Base-by-base conservation (phyloP, 2,329 filamentous ascomycete genomes). In the Colletotrichum sp. region DNA sequence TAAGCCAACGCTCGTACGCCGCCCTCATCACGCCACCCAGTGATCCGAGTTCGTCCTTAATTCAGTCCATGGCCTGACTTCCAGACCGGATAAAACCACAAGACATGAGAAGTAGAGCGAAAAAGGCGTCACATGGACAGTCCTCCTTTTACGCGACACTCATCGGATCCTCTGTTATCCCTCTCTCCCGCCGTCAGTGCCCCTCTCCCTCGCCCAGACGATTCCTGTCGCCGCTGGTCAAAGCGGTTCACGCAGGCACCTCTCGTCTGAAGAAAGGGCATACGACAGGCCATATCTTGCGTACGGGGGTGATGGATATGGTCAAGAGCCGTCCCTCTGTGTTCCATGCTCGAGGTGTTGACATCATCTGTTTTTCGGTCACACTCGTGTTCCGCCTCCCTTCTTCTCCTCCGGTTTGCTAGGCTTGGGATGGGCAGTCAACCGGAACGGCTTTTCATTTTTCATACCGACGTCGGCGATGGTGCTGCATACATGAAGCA, bases 341-440 rank as follows among this genome's bases (percentile, higher is more conserved):
- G 10, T 49, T 52, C 1, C 44, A 21, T 52, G 10, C 3, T 52
- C 6, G n/a, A 52, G 44, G 44, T 13, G 44, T 52, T 52, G 44
- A 13, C 44, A 52, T 52, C 44, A 52, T 52, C 44, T 0, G 10
- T 21, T 52, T 24, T 0, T 52, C 44, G 44, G 44, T 21, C 44
- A 24, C 0, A 4, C 12, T 52, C 0, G 44, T 18, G 0, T 21
- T 13, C 44, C 3, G 9, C 18, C 39, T 12, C 18, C 10, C 10
- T 44, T 18, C 18, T 6, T 3, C 39, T 9, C 39, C 39, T 24
- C 24, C 24, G 1, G 18, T n/a, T 12, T n/a, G n/a, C n/a, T n/a
- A n/a, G n/a, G n/a, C n/a, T n/a, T n/a, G n/a, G n/a, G n/a, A n/a
- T n/a, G n/a, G n/a, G n/a, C n/a, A n/a, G 44, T 49, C 18, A 0